Evolutionary conservation across 176 grass and related monocot species (phyloP).

Genomic region (Oryza brachyantha): DNA sequence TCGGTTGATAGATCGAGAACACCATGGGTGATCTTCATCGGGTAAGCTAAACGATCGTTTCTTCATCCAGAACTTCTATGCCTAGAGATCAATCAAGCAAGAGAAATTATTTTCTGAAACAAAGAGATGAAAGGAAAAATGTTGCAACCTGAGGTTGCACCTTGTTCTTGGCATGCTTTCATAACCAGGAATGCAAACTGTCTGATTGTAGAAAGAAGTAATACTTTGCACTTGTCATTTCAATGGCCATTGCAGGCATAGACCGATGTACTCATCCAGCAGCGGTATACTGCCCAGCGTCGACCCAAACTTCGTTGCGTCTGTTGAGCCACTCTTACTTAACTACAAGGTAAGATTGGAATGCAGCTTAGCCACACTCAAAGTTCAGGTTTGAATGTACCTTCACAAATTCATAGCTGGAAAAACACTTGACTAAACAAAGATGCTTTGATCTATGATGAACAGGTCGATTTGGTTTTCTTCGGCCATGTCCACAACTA

Average conservation of each 20-base stretch:
- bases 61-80: not conserved
- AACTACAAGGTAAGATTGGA: slow-evolving; percentile 47
- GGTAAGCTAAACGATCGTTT: slow-evolving; percentile 44
- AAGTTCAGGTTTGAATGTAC: not conserved
- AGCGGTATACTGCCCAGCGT: slow-evolving; percentile 38
- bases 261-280: slow-evolving; percentile 77
- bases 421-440: not conserved
- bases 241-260: slow-evolving; percentile 48
- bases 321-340: slow-evolving; percentile 67
- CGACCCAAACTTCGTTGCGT: slow-evolving; percentile 44
- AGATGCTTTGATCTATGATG: slow-evolving; percentile 14
- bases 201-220: slow-evolving; percentile 17
- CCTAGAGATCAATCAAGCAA: not conserved
- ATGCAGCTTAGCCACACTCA: not conserved
- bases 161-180: not conserved
- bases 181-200: not conserved
- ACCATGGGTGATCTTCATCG: slow-evolving; percentile 77
- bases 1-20: slow-evolving; percentile 68
- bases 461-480: slow-evolving; percentile 81
- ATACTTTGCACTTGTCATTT: not conserved
- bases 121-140: not conserved
- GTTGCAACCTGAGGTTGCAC: not conserved
- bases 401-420: not conserved
- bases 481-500: slow-evolving; percentile 94
- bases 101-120: not conserved